A percentile compares a stretch with the other conserved stretches of the same genome.
These are phyloP conservation scores for Helichrysum umbraculigerum DNA, from an alignment of 129 eudicot genomes.

Conservation along the genomic window DNA sequence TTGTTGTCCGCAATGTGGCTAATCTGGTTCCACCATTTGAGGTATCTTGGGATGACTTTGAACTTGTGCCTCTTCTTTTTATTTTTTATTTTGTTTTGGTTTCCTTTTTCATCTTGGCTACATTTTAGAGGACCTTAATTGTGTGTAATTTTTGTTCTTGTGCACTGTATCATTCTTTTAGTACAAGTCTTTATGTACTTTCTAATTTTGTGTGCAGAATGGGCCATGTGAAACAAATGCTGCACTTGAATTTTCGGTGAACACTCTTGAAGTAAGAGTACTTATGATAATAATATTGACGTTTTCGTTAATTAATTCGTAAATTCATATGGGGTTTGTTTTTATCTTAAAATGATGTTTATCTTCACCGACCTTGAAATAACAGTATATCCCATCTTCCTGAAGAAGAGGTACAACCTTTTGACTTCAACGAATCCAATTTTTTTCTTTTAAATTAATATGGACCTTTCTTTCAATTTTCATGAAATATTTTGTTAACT, in stretches of 20 bases:
- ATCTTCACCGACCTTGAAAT: not conserved
- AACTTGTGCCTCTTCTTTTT: not conserved
- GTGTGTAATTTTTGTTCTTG: not conserved
- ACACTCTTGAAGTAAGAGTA: slow-evolving; percentile 67
- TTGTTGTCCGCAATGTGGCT: slow-evolving; percentile 78
- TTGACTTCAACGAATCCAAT: not conserved
- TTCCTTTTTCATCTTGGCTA: not conserved
- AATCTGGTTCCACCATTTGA: slow-evolving; percentile 90
- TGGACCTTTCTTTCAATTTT: not conserved
- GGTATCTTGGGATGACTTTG: slow-evolving; percentile 38
- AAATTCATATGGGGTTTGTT: not conserved
- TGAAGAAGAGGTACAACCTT: not conserved
- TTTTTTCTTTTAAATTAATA: not conserved
- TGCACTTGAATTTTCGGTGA: slow-evolving; percentile 91
- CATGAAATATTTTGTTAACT: not conserved
- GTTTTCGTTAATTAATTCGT: not conserved
- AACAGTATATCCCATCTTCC: not conserved
- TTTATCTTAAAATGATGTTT: not conserved
- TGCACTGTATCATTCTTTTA: not conserved
- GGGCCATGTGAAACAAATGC: slow-evolving; percentile 92
- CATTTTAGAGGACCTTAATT: not conserved
- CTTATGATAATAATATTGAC: slow-evolving; percentile 8
- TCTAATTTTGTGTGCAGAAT: slow-evolving; percentile 52
- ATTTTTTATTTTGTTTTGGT: not conserved
- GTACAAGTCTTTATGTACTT: slow-evolving; percentile 5